Base-by-base conservation (phyloP, 202 grass and related monocot species). In the Digitaria exilis region DNA sequence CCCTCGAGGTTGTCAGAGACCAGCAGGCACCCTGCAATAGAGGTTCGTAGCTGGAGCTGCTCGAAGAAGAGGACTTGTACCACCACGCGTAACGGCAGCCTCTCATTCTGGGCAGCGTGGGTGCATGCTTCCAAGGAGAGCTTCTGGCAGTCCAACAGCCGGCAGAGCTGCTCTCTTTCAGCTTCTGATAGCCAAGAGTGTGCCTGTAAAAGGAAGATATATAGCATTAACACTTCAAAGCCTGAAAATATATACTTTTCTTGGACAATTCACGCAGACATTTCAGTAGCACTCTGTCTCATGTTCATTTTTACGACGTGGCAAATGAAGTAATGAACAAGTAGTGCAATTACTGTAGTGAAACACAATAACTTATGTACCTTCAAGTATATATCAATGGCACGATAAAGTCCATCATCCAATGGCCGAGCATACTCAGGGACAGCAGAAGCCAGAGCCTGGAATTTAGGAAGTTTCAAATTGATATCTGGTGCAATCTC, bases 1-100 rank as follows among this genome's bases (percentile, higher is more conserved):
- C 88, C 85, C 44, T 98, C 96, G 9, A 98, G 87, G 71, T 98
- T 98, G 42, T 96, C 96, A 1, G 96, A 91, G 57, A 98, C 89
- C 2, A 93, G 87, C 55, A 98, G 87, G 64, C 96, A 98, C 30
- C 96, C 96, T 0, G 93, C 96, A 28, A 98, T 95, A 8, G 96
- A 98, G 46, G 96, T 95, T 69, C 96, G 80, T 15, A 98, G 83
- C 64, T 98, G 93, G 16, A 98, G 93, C 75, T 98, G 96, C 89
- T 98, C 96, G 10, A 98, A 95, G 85, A 98, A 98, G 80, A 98
- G 91, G 77, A 98, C 96, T 75, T 98, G 96, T 52, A 98, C 96
- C 6, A 96, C 88, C 2, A 96, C 85, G 3, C 96, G 87, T 15
- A 98, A 77, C 14, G 96, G 96, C 26, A 98, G 91, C 58, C 96